A percentile compares a stretch with the other conserved stretches of the same genome.
Evolutionary conservation across 257 asterid species (phyloP).

Genomic region (Solanum clarkiae): DNA sequence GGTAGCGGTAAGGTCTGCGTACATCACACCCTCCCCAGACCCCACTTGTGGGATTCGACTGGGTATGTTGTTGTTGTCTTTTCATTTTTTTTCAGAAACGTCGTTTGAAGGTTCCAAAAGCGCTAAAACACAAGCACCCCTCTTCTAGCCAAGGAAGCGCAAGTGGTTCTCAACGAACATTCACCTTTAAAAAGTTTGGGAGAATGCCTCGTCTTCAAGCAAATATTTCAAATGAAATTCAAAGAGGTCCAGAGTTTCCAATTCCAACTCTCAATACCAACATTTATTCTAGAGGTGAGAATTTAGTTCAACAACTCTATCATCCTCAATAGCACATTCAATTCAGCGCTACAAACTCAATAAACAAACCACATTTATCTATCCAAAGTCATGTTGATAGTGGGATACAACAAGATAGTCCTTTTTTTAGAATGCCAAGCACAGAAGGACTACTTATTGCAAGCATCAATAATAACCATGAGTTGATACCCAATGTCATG

Average conservation of each 20-base stretch:
- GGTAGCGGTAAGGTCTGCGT: too few relatives aligned
- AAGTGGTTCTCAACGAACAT: neutral
- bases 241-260: neutral
- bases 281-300: neutral
- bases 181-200: neutral
- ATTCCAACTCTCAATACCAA: neutral
- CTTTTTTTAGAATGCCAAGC: neutral
- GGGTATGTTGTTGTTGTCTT: too few relatives aligned
- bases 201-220: neutral
- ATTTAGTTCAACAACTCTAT: neutral
- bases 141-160: neutral
- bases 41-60: too few relatives aligned
- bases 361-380: neutral
- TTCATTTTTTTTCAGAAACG: constrained; percentile 2
- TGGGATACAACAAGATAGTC: neutral
- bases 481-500: too few relatives aligned
- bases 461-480: too few relatives aligned
- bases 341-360: neutral
- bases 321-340: neutral
- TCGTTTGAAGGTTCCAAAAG: constrained; percentile 8
- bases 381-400: neutral
- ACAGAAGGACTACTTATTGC: too few relatives aligned
- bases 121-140: neutral
- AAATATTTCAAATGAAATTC: neutral
- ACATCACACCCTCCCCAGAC: too few relatives aligned